Conservation (phyloP, 345 rosid genomes). For the Populus tremula region DNA sequence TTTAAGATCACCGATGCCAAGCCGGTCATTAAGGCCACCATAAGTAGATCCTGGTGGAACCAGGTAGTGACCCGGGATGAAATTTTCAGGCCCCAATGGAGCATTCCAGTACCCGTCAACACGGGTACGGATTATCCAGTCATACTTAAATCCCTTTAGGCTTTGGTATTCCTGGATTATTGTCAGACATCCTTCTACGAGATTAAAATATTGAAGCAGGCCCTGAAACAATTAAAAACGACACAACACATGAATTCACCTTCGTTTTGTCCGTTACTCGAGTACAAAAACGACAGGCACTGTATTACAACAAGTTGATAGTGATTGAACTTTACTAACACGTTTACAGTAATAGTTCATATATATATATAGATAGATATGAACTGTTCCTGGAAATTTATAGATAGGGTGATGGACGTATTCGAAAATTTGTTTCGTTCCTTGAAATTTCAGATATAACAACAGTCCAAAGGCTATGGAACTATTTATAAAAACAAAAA, state of each 20-base stretch:
- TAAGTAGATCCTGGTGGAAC: constrained; percentile 86
- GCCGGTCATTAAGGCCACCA: constrained; percentile 90
- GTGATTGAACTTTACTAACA: background rate
- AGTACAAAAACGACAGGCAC: background rate
- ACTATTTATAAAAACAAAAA: background rate
- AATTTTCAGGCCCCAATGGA: constrained; percentile 53
- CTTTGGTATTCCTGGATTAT: constrained; percentile 61
- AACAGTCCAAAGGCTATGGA: background rate
- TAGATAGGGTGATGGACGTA: background rate
- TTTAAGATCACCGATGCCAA: constrained; percentile 71
- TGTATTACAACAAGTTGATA: background rate
- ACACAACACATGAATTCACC: background rate
- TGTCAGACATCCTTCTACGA: constrained; percentile 76
- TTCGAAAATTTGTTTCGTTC: background rate
- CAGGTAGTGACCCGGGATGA: constrained; percentile 53
- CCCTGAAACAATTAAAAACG: constrained; percentile 47
- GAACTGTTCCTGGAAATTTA: no score
- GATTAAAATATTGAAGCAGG: constrained; percentile 70
- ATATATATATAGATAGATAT: no score
- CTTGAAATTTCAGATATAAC: background rate
- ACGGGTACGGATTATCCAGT: constrained; percentile 91
- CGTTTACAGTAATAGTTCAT: no score
- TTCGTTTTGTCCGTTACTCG: background rate
- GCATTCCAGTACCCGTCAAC: constrained; percentile 89
- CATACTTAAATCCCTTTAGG: constrained; percentile 55